Conservation (phyloP, 768 basidiomycete species). For the Collybiopsis luxurians region DNA sequence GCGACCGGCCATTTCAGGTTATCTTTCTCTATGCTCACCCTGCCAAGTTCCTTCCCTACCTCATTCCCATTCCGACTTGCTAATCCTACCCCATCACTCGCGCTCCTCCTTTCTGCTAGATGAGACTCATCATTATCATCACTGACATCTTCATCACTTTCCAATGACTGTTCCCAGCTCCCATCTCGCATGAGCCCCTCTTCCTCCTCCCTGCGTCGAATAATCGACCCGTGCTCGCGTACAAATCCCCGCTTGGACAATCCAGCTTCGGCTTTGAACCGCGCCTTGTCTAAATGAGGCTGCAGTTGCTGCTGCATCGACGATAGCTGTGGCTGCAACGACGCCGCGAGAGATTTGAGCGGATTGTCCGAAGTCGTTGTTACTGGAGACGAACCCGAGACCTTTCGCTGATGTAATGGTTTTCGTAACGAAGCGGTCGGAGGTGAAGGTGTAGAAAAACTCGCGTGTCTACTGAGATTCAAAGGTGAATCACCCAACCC, state of each 20-base stretch:
- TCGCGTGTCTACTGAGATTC: background rate
- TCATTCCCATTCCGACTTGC: background rate
- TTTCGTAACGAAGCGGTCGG: background rate
- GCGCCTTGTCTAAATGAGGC: conserved; percentile 57
- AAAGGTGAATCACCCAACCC: background rate
- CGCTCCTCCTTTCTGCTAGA: too few species aligned
- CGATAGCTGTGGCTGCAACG: conserved; percentile 29
- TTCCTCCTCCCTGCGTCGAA: conserved; percentile 32
- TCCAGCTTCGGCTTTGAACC: conserved; percentile 73
- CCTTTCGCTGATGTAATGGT: background rate
- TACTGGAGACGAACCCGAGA: background rate
- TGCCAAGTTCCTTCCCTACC: too few species aligned
- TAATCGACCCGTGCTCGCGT: conserved; percentile 21
- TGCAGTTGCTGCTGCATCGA: conserved; percentile 25
- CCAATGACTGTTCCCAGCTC: conserved; percentile 17
- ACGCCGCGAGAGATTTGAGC: conserved; percentile 9
- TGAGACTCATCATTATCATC: conserved; percentile 17
- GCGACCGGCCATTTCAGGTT: conserved; percentile 61
- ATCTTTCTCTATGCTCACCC: conserved; percentile 36
- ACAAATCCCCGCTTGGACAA: conserved; percentile 60
- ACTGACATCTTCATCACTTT: conserved; percentile 6
- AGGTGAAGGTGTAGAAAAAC: conserved; percentile 5
- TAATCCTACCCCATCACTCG: conserved; percentile 7
- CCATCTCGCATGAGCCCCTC: conserved; percentile 25
- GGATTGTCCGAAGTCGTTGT: background rate